Percentiles rank a stretch among this genome's conserved stretches.
Evolutionary conservation across 371 early-diverging fungal genomes (phyloP).

Genomic region (Phascolomyces articulosus): DNA sequence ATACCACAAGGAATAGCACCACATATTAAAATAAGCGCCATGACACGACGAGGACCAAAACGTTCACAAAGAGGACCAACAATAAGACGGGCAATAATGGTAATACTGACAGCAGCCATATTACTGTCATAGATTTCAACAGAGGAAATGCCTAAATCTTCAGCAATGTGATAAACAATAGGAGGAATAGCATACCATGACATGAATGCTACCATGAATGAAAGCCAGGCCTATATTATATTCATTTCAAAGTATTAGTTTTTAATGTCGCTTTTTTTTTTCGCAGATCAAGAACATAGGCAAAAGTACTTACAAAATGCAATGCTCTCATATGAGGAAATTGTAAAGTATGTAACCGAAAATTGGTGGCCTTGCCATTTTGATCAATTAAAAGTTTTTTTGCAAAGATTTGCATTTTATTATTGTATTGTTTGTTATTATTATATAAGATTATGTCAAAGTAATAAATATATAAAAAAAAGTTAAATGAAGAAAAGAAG

Average conservation of each 20-base stretch:
- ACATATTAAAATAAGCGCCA: slow-evolving; percentile 48
- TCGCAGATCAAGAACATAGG: no score
- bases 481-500: neutral
- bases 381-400: slow-evolving; percentile 18
- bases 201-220: slow-evolving; percentile 41
- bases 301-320: slow-evolving; percentile 20
- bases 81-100: slow-evolving; percentile 45
- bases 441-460: neutral
- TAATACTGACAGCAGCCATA: slow-evolving; percentile 37
- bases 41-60: slow-evolving; percentile 56
- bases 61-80: slow-evolving; percentile 54
- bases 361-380: slow-evolving; percentile 28
- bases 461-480: neutral
- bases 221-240: slow-evolving; percentile 32
- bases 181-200: slow-evolving; percentile 69
- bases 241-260: neutral
- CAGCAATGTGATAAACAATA: slow-evolving; percentile 33
- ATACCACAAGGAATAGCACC: slow-evolving; percentile 55
- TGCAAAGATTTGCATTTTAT: slow-evolving; percentile 16
- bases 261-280: neutral
- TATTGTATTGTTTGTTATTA: neutral
- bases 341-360: slow-evolving; percentile 15
- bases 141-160: slow-evolving; percentile 20
- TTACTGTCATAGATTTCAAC: slow-evolving; percentile 31
- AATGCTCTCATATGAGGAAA: slow-evolving; percentile 26